Base-by-base conservation (phyloP, 2,329 filamentous ascomycete species). In the Harringtonia lauricola region DNA sequence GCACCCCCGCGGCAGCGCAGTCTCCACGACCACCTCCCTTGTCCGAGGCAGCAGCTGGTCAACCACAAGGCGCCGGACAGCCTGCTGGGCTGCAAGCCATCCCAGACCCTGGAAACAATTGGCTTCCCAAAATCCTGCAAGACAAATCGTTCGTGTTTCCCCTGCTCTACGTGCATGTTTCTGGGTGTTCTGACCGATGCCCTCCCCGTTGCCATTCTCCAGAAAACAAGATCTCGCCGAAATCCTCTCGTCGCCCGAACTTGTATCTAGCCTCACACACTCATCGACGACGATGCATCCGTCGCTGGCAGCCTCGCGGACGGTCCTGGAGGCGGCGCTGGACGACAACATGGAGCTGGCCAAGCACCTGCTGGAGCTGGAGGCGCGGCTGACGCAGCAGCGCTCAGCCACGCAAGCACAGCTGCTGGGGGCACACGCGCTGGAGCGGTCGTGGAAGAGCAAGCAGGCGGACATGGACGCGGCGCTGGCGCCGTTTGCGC, bases 391-490 rank as follows among this genome's bases (percentile, higher is more conserved):
- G 7, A 57, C 64, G 5, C 72, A 72, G 50, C 73, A 82, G 55
- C 82, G 90, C 44, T 72, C 78, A 24, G 70, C 74, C 1, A 83
- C 86, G 0, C 87, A 94, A 57, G 82, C 86, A 4, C 82, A 89
- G 47, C 76, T 96, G 1, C 72, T 96, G 1, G 75, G 86, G 12
- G 78, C 92, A 19, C 85, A 90, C 55, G 85, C 86, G 2, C 75
- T 95, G 15, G 92, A 96, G 64, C 78, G 89, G n/a, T 83, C 90
- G 56, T 96, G 92, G 86, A 79, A 82, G 44, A 77, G 84, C 52
- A 94, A 92, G 61, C 86, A 96, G 61, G 72, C 77, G 1, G 87
- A 92, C 54, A 92, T 95, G 75, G 92, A 96, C 59, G 72, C 78
- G 41, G 87, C 86, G 8, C 67, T 96, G 47, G 77, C 79, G 30